Evolutionary conservation across 1,284 basidiomycete species (phyloP).

Genomic region (Apiotrichum porosum): DNA sequence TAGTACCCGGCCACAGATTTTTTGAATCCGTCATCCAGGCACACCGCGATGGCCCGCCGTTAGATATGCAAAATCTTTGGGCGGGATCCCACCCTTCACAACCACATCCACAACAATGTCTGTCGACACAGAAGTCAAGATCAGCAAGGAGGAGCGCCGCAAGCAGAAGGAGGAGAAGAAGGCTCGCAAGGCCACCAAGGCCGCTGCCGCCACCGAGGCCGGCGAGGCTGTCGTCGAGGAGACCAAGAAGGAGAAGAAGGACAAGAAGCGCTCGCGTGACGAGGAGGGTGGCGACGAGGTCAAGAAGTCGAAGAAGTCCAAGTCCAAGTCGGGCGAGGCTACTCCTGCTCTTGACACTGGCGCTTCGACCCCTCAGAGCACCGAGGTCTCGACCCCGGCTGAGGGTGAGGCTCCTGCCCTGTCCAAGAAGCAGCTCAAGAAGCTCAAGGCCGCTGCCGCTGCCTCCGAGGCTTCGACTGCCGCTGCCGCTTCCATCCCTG

Average conservation of each 20-base stretch:
- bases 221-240: conserved; percentile 22
- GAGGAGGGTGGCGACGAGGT: conserved; percentile 16
- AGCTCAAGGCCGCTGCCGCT: conserved; percentile 31
- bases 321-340: conserved; percentile 39
- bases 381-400: conserved; percentile 17
- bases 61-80: conserved; percentile 3
- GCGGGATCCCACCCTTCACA: background rate
- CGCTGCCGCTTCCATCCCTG: conserved; percentile 15
- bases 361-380: conserved; percentile 16
- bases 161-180: conserved; percentile 34
- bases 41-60: too few relatives aligned
- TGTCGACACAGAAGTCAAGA: conserved; percentile 26
- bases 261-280: conserved; percentile 35
- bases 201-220: conserved; percentile 12
- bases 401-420: conserved; percentile 12
- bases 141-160: conserved; percentile 39
- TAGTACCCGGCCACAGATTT: background rate
- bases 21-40: background rate
- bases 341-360: conserved; percentile 10
- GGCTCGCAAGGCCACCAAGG: conserved; percentile 33
- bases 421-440: conserved; percentile 46
- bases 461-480: conserved; percentile 30
- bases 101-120: conserved; percentile 29
- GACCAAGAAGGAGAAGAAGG: conserved; percentile 35
- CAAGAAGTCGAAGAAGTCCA: conserved; percentile 30